Evolutionary conservation across 805 yeast species (phyloP).

Genomic region (Peterozyma toletana): DNA sequence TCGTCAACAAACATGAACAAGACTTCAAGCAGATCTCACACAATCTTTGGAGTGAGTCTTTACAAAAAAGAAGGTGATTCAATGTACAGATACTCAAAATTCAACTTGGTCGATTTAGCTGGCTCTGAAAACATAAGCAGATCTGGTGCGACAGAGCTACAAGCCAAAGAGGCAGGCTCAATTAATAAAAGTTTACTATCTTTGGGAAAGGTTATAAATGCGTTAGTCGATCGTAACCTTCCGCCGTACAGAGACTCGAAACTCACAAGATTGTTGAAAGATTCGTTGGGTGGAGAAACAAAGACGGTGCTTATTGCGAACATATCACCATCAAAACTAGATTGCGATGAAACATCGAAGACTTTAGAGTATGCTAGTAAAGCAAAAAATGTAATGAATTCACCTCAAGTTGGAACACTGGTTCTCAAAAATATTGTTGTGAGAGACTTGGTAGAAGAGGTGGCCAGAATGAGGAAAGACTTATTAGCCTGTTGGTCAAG

Average conservation of each 20-base stretch:
- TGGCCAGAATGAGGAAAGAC: conserved; percentile 40
- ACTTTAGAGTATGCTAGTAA: conserved; percentile 51
- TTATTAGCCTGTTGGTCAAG: conserved; percentile 52
- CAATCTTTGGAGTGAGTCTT: conserved; percentile 61
- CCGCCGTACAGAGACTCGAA: conserved; percentile 78
- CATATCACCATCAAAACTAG: conserved; percentile 54
- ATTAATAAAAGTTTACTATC: conserved; percentile 85
- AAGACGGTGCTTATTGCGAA: conserved; percentile 86
- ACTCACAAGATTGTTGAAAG: conserved; percentile 67
- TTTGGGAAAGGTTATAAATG: conserved; percentile 82
- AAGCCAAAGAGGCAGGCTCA: conserved; percentile 92
- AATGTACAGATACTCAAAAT: conserved; percentile 23
- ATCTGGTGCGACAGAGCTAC: conserved; percentile 79
- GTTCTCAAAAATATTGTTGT: conserved; percentile 36
- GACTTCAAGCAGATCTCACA: conserved; percentile 68
- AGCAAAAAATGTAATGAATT: conserved; percentile 45
- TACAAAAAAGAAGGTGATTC: conserved; percentile 32
- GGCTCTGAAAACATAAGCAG: conserved; percentile 87
- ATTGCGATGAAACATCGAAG: conserved; percentile 42
- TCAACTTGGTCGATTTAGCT: conserved; percentile 84
- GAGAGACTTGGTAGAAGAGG: conserved; percentile 37
- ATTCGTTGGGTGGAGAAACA: conserved; percentile 81
- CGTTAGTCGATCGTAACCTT: conserved; percentile 57
- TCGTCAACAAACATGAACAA: conserved; percentile 73
- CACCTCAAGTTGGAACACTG: conserved; percentile 40